These are phyloP conservation scores for Fusarium brevicatenulatum DNA, from an alignment of 2,329 filamentous ascomycete genomes.

Conservation along the genomic window DNA sequence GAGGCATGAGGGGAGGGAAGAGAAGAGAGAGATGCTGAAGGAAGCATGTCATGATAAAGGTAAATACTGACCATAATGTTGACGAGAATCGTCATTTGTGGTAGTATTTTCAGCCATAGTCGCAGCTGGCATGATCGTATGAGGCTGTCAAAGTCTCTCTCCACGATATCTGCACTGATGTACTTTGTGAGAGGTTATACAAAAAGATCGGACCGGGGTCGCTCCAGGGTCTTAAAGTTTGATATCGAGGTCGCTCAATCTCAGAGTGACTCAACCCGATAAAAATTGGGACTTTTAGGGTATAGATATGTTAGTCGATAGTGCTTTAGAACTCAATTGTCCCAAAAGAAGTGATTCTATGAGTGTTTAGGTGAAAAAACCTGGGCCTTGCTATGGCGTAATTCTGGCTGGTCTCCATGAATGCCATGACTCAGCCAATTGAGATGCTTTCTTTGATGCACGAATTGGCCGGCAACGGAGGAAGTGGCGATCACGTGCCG, in stretches of 20 bases:
- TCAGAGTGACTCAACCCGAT: conserved; percentile 8
- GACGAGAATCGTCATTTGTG: conserved; percentile 31
- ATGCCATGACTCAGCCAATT: conserved; percentile 42
- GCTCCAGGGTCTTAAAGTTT: conserved; percentile 1
- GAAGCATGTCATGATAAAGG: background rate
- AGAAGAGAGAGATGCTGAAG: background rate
- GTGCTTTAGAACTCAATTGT: conserved; percentile 22
- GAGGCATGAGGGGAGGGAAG: background rate
- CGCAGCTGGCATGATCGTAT: conserved; percentile 23
- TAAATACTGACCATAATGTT: conserved; percentile 48
- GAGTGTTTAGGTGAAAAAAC: conserved; percentile 33
- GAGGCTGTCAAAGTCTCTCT: background rate
- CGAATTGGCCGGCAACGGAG: conserved; percentile 38
- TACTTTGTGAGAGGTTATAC: conserved; percentile 15
- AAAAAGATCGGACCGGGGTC: conserved; percentile 26
- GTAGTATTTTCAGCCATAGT: conserved; percentile 41
- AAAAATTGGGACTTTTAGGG: conserved; percentile 28
- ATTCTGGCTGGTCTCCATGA: conserved; percentile 39
- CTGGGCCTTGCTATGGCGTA: conserved; percentile 43
- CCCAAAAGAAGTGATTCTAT: conserved; percentile 30
- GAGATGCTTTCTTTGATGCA: conserved; percentile 16
- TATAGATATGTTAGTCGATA: conserved; percentile 19
- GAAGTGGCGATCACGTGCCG: conserved; percentile 32
- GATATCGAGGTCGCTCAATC: conserved; percentile 19
- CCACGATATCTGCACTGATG: background rate